Evolutionary conservation across 129 eudicot species (phyloP).

Genomic region (Deinandra increscens): DNA sequence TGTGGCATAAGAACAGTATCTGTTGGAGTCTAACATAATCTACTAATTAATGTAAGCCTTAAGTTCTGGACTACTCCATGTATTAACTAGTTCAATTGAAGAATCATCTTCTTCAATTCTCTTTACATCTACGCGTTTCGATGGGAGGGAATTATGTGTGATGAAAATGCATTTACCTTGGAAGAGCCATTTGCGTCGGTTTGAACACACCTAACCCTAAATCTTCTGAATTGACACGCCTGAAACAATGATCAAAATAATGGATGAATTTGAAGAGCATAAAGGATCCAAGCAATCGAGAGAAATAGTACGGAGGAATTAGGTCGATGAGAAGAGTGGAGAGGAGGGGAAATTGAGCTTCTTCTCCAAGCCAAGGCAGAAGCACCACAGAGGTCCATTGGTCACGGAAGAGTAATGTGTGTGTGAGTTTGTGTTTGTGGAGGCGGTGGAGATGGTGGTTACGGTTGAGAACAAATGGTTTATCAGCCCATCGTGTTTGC

Average conservation of each 20-base stretch:
- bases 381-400: conserved; percentile 72
- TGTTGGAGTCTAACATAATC: too few relatives aligned
- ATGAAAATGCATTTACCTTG: conserved; percentile 32
- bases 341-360: conserved; percentile 47
- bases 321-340: conserved; percentile 35
- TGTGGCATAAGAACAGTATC: neutral
- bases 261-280: neutral
- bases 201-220: conserved; percentile 47
- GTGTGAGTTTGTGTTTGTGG: conserved; percentile 2
- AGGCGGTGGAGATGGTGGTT: conserved; percentile 14
- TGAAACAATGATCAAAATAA: conserved; percentile 17
- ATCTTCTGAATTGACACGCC: conserved; percentile 39
- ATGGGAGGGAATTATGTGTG: neutral
- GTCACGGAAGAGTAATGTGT: neutral
- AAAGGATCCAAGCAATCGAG: neutral
- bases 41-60: neutral
- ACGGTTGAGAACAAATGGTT: conserved; percentile 16
- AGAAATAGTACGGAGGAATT: conserved; percentile 34
- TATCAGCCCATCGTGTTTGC: conserved; percentile 23
- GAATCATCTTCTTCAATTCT: conserved; percentile 8
- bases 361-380: conserved; percentile 52
- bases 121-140: neutral
- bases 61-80: neutral
- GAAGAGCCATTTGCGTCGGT: conserved; percentile 40
- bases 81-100: neutral